phyloP scores from a whole-genome alignment of 2,329 filamentous ascomycete species.

The Orbilia ellipsospora region DNA sequence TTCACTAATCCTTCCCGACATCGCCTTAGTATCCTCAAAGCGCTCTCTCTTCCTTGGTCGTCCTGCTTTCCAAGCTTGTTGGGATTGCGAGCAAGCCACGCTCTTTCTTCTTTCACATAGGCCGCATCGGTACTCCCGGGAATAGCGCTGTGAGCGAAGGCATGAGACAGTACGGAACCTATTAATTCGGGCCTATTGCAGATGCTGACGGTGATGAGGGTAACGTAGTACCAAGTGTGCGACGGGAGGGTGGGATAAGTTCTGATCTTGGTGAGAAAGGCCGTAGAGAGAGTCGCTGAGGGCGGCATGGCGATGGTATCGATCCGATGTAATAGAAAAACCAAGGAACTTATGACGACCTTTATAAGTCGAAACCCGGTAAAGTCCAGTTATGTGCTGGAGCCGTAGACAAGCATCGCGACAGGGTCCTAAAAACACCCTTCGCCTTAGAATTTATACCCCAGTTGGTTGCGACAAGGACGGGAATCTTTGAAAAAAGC shows the following conservation, averaged over 20 bases:
- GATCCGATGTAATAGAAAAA: neutral
- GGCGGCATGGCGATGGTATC: conserved; percentile 27
- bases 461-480: neutral
- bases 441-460: conserved; percentile 2
- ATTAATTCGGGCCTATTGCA: conserved; percentile 68
- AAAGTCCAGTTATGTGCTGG: neutral
- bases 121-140: conserved; percentile 62
- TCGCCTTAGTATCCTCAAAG: conserved; percentile 64
- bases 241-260: conserved; percentile 64
- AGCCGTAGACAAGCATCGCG: neutral
- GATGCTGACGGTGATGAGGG: conserved; percentile 65
- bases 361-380: neutral
- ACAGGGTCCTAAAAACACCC: neutral
- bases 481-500: conserved; percentile 1
- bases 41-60: conserved; percentile 54
- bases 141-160: conserved; percentile 61
- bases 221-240: conserved; percentile 67
- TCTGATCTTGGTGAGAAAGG: conserved; percentile 64
- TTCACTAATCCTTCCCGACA: conserved; percentile 68
- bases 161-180: conserved; percentile 64
- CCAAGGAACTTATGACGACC: neutral
- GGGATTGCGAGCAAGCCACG: conserved; percentile 34
- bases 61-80: conserved; percentile 33
- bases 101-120: conserved; percentile 57
- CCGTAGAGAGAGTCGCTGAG: conserved; percentile 59